Conservation (phyloP, 345 rosid genomes). For the Rhodomyrtus tomentosa region DNA sequence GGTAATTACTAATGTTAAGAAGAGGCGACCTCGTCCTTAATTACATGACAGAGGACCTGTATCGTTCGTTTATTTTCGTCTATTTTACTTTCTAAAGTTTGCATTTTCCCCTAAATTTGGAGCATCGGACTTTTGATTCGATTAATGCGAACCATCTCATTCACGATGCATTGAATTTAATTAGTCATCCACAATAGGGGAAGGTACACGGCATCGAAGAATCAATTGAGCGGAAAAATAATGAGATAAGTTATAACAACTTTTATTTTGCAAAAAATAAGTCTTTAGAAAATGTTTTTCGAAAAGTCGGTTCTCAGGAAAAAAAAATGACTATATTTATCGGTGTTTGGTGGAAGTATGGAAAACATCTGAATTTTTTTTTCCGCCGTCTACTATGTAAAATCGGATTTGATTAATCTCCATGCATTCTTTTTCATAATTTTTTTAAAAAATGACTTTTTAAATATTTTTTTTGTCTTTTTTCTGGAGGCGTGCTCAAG, state of each 20-base stretch:
- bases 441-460: too few relatives aligned
- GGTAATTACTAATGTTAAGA: neutral
- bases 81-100: neutral
- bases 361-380: too few relatives aligned
- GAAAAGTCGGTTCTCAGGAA: too few relatives aligned
- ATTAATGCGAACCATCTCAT: neutral
- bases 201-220: neutral
- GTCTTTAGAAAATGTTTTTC: too few relatives aligned
- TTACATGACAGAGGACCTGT: neutral
- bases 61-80: neutral
- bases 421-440: too few relatives aligned
- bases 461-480: too few relatives aligned
- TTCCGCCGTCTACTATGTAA: too few relatives aligned
- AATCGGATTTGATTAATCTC: too few relatives aligned
- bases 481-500: too few relatives aligned
- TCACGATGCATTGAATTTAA: neutral
- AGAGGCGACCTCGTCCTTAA: neutral
- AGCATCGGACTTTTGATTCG: rapidly evolving
- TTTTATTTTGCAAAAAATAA: too few relatives aligned
- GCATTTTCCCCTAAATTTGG: neutral
- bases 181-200: neutral
- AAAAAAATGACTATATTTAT: too few relatives aligned
- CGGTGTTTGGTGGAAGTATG: too few relatives aligned
- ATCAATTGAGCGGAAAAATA: neutral
- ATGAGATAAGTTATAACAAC: neutral